Percentiles rank a stretch among this genome's conserved stretches.
Evolutionary conservation across 768 basidiomycete genomes (phyloP).

Genomic region (Imleria badia): DNA sequence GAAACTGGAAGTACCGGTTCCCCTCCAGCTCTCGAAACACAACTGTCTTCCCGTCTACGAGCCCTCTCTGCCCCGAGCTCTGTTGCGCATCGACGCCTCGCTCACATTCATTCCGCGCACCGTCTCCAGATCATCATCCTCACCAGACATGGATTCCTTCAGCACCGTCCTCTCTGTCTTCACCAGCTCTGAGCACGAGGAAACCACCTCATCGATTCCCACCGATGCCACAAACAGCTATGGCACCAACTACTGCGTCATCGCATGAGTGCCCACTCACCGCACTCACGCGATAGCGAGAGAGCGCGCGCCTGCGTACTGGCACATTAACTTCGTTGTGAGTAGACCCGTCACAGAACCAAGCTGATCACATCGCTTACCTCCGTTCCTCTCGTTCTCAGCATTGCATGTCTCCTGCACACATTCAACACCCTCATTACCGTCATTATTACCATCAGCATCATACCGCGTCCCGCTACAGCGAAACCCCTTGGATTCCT

Average conservation of each 20-base stretch:
- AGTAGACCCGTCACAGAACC: slow-evolving; percentile 1
- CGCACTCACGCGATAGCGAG: background rate
- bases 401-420: slow-evolving; percentile 6
- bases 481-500: slow-evolving; percentile 6
- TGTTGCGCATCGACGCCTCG: background rate
- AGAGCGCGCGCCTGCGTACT: background rate
- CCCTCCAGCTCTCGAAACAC: slow-evolving; percentile 10
- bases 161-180: slow-evolving; percentile 17
- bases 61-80: background rate
- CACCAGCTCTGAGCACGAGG: background rate
- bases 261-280: slow-evolving; percentile 13
- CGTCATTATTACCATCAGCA: slow-evolving; percentile 1
- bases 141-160: slow-evolving; percentile 24
- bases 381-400: background rate
- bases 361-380: slow-evolving; percentile 3
- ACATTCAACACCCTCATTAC: slow-evolving; percentile 7
- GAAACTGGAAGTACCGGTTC: background rate
- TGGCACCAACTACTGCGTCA: slow-evolving; percentile 14
- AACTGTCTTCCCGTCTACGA: background rate
- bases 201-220: slow-evolving; percentile 14
- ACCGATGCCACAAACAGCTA: slow-evolving; percentile 8
- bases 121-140: background rate
- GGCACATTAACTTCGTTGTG: slow-evolving; percentile 20
- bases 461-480: slow-evolving; percentile 3
- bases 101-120: background rate